A percentile compares a stretch with the other conserved stretches of the same genome.
These are phyloP conservation scores for Guadua angustifolia DNA, from an alignment of 176 grass and related monocot genomes.

Conservation along the genomic window DNA sequence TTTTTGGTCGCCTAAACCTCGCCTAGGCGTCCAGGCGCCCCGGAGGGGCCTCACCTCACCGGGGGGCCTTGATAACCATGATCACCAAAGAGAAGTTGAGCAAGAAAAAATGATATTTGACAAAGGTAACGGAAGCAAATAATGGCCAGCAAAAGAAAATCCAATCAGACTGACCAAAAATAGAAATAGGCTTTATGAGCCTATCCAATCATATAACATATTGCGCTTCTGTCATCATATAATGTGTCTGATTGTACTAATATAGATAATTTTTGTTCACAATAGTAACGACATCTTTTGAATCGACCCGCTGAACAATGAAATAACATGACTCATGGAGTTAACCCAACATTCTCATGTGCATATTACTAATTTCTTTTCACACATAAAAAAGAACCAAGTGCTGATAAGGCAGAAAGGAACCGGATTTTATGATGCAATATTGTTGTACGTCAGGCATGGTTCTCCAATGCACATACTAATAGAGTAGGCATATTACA, in stretches of 20 bases:
- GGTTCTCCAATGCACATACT: background rate
- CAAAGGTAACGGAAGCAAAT: background rate
- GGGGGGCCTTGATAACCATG: no score
- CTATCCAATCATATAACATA: conserved; percentile 1
- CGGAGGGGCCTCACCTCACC: no score
- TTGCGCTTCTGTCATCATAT: background rate
- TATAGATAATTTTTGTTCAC: background rate
- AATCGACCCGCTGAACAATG: background rate
- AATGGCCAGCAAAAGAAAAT: background rate
- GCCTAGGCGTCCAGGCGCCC: no score
- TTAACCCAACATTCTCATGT: background rate
- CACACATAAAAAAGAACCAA: background rate
- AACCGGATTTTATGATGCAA: conserved; percentile 3
- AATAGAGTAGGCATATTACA: background rate
- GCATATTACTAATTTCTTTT: background rate
- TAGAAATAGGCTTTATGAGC: background rate
- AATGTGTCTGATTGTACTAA: conserved; percentile 20
- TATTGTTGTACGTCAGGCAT: background rate
- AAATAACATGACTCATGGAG: background rate
- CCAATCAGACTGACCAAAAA: background rate
- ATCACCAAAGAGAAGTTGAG: background rate
- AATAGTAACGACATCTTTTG: background rate
- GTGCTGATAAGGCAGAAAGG: background rate
- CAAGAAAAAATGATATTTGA: background rate
- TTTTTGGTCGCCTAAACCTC: no score